These are phyloP conservation scores for Geranium rotundifolium DNA, from an alignment of 345 rosid species.

Conservation along the genomic window DNA sequence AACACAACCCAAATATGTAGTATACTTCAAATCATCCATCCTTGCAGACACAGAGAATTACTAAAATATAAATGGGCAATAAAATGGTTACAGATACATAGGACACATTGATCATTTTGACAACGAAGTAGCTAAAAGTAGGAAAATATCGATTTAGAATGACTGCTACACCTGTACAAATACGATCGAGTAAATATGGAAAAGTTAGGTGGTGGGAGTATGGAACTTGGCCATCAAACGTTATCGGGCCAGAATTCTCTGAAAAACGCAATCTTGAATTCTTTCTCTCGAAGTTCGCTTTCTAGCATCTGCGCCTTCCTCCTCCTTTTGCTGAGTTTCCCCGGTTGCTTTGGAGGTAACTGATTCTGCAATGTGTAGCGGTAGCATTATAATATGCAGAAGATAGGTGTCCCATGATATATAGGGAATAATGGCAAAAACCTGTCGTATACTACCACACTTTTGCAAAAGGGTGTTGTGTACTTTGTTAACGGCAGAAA, in stretches of 20 bases:
- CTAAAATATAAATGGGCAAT: too few relatives aligned
- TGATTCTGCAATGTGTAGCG: conserved; percentile 32
- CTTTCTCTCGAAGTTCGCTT: conserved; percentile 49
- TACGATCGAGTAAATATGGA: background rate
- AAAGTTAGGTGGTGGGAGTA: background rate
- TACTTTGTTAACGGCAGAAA: too few relatives aligned
- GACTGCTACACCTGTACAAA: background rate
- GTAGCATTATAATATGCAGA: background rate
- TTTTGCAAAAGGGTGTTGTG: too few relatives aligned
- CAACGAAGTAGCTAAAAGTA: background rate
- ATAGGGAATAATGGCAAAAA: background rate
- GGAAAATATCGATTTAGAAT: background rate
- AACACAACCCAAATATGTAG: too few relatives aligned
- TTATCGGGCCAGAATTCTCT: conserved; percentile 95
- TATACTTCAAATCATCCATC: too few relatives aligned
- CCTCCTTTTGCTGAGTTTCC: conserved; percentile 52
- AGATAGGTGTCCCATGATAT: background rate
- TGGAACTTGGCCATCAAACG: conserved; percentile 27
- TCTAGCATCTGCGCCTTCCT: conserved; percentile 63
- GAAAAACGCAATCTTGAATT: conserved; percentile 67
- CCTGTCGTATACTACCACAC: too few relatives aligned
- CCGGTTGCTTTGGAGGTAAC: conserved; percentile 28
- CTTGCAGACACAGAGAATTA: too few relatives aligned
- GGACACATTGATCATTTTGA: too few relatives aligned
- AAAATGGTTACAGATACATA: too few relatives aligned